Evolutionary conservation across 306 rosid species (phyloP).

Genomic region (Inga oerstediana): DNA sequence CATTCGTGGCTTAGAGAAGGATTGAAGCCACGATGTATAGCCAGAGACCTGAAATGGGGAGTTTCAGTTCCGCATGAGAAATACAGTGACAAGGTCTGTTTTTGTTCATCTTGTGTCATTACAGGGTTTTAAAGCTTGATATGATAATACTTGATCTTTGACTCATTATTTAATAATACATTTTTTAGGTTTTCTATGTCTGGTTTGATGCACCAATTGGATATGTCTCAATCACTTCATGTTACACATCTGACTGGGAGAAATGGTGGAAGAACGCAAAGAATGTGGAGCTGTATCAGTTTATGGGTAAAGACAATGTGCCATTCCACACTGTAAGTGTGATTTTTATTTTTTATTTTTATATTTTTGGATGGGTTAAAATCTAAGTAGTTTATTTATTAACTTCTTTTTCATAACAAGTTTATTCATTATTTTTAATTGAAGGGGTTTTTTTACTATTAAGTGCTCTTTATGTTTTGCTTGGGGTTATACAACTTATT

Average conservation of each 20-base stretch:
- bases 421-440: background rate
- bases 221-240: constrained; percentile 85
- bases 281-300: constrained; percentile 89
- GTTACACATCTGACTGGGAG: constrained; percentile 94
- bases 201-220: constrained; percentile 99
- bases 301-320: constrained; percentile 99
- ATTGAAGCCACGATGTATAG: constrained; percentile 76
- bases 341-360: background rate
- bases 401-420: no score
- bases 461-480: constrained; percentile 21
- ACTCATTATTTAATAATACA: constrained; percentile 4
- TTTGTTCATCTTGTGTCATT: background rate
- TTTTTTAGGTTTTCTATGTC: constrained; percentile 85
- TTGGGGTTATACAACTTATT: background rate
- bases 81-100: constrained; percentile 75
- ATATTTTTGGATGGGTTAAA: background rate
- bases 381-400: no score
- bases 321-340: constrained; percentile 93
- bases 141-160: background rate
- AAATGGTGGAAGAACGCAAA: constrained; percentile 98
- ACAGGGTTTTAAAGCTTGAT: background rate
- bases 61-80: constrained; percentile 96
- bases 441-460: background rate
- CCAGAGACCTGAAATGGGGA: constrained; percentile 98
- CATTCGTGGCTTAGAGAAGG: constrained; percentile 92